Conservation (phyloP, 2,329 filamentous ascomycete species). For the Cercospora brassicicola region DNA sequence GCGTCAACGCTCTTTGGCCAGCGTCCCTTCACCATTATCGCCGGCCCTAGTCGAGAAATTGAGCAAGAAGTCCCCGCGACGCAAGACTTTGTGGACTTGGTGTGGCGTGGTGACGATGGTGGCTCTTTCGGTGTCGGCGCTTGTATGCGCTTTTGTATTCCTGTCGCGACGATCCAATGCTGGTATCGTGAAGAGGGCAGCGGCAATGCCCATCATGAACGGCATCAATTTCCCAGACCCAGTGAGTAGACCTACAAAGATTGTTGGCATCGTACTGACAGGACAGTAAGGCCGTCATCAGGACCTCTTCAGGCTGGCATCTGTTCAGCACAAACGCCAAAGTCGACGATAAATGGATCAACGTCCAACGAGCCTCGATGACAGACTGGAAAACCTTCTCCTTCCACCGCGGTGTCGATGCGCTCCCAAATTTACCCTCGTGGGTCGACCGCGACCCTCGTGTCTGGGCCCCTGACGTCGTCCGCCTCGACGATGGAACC, state of each 20-base stretch:
- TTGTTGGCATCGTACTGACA: no score
- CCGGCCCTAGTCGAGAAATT: background rate
- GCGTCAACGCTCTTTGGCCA: background rate
- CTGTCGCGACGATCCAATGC: background rate
- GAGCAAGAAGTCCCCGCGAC: background rate
- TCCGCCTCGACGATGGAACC: constrained; percentile 39
- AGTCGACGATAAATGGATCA: constrained; percentile 36
- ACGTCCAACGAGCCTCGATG: constrained; percentile 44
- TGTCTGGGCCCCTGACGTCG: constrained; percentile 64
- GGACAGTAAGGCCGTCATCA: constrained; percentile 29
- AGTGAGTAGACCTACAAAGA: background rate
- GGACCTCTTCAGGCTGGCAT: constrained; percentile 40
- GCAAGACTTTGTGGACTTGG: background rate
- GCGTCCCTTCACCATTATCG: background rate
- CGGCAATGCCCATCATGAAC: constrained; percentile 28
- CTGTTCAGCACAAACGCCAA: constrained; percentile 43
- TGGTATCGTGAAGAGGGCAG: constrained; percentile 14
- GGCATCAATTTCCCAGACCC: constrained; percentile 52
- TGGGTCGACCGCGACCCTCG: constrained; percentile 53
- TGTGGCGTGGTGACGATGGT: background rate
- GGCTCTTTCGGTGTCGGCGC: background rate
- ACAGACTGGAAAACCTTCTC: constrained; percentile 40
- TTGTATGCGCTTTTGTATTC: background rate
- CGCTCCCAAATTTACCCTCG: constrained; percentile 52
- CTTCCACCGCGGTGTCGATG: constrained; percentile 46